These are phyloP conservation scores for Monosporascus sp. DNA, from an alignment of 2,329 filamentous ascomycete genomes.

Conservation along the genomic window DNA sequence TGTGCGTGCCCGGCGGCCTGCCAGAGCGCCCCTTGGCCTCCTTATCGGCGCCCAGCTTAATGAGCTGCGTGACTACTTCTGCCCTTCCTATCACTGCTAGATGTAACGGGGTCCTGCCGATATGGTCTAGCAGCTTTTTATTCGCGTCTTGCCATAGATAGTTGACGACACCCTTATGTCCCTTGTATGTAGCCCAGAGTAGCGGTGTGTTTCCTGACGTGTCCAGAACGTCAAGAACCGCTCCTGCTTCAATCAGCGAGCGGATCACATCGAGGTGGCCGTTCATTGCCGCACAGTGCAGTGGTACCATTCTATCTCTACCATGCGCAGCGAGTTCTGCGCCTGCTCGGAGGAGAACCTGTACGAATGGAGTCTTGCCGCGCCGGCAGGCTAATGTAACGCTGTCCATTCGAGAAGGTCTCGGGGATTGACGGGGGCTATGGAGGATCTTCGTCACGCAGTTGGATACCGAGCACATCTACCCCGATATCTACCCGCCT, in stretches of 20 bases:
- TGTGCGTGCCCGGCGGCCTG: background rate
- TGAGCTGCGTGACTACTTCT: slow-evolving; percentile 18
- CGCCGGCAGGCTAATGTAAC: slow-evolving; percentile 17
- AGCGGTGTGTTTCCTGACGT: slow-evolving; percentile 4
- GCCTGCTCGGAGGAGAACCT: background rate
- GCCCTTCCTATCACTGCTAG: slow-evolving; percentile 2
- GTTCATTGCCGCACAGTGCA: slow-evolving; percentile 15
- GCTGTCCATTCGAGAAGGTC: slow-evolving; percentile 16
- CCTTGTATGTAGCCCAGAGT: slow-evolving; percentile 5
- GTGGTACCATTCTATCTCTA: slow-evolving; percentile 9
- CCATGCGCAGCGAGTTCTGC: background rate
- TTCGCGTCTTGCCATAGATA: slow-evolving; percentile 4
- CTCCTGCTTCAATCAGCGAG: background rate
- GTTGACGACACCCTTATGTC: background rate
- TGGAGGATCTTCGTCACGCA: no score
- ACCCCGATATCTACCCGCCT: no score
- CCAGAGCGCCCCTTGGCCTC: slow-evolving; percentile 9
- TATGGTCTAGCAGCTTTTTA: slow-evolving; percentile 3
- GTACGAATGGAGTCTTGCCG: slow-evolving; percentile 3
- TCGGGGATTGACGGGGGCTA: no score
- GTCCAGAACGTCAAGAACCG: background rate
- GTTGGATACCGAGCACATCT: no score
- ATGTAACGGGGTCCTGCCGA: slow-evolving; percentile 10
- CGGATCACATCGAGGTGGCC: background rate
- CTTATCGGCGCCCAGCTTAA: slow-evolving; percentile 21